phyloP scores from a whole-genome alignment of 192 early-diverging fungal species.

The Radiomyces spectabilis region DNA sequence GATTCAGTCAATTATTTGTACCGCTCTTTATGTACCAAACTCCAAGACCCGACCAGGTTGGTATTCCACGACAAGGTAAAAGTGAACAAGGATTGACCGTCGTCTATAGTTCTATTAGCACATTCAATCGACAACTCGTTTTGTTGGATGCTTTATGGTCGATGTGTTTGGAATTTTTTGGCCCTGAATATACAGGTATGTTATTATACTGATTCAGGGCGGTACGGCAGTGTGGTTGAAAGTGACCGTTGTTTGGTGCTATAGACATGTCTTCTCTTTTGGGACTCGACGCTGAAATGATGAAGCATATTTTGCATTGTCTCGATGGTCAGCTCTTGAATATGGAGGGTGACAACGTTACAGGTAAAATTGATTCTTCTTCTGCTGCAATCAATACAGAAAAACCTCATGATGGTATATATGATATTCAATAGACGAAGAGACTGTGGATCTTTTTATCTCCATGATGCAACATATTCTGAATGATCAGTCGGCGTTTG shows the following conservation, averaged over 20 bases:
- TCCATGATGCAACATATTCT: neutral
- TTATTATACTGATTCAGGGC: too few species aligned
- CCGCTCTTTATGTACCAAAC: neutral
- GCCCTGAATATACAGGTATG: too few species aligned
- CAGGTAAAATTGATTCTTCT: neutral
- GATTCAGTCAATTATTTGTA: neutral
- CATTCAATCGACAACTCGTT: conserved; percentile 6
- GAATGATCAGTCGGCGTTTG: too few species aligned
- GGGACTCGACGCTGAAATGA: neutral
- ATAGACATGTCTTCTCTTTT: too few species aligned
- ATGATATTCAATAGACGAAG: too few species aligned
- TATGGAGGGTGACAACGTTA: neutral
- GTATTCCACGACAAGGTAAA: too few species aligned
- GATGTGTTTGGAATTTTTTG: conserved; percentile 7
- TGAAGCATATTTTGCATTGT: neutral
- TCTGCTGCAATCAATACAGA: too few species aligned
- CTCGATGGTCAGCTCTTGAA: neutral
- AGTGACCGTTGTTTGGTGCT: too few species aligned
- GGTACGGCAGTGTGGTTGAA: too few species aligned
- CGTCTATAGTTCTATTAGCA: neutral
- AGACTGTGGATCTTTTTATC: neutral
- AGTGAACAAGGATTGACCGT: neutral
- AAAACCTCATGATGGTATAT: too few species aligned
- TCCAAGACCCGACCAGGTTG: conserved; percentile 4
- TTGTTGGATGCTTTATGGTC: conserved; percentile 10